Conservation (phyloP, 257 asterid genomes). For the Scutellaria baicalensis region DNA sequence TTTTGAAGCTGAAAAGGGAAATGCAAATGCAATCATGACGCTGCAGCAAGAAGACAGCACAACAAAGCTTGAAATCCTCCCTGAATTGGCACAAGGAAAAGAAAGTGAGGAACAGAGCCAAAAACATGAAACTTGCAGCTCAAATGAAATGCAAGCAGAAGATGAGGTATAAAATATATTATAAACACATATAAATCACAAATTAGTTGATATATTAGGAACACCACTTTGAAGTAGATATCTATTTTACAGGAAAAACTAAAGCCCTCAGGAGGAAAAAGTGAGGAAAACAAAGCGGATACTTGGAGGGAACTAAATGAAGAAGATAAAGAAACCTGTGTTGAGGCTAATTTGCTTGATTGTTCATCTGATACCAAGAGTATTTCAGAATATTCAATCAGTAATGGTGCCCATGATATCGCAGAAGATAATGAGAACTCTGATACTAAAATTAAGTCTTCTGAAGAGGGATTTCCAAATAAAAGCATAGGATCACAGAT, state of each 20-base stretch:
- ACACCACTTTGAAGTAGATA: not conserved
- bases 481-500: slow-evolving; percentile 2
- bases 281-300: slow-evolving; percentile 17
- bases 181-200: not conserved
- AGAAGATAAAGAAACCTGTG: slow-evolving; percentile 4
- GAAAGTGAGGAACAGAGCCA: slow-evolving; percentile 23
- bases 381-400: slow-evolving; percentile 5
- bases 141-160: slow-evolving; percentile 13
- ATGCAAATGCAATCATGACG: not conserved
- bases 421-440: slow-evolving; percentile 5
- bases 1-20: slow-evolving; percentile 7
- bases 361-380: slow-evolving; percentile 10
- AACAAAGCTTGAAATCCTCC: slow-evolving; percentile 5
- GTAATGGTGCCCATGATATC: slow-evolving; percentile 4
- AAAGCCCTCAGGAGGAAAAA: slow-evolving; percentile 9
- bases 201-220: not conserved
- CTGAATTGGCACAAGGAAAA: slow-evolving; percentile 11
- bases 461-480: slow-evolving; percentile 8
- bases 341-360: slow-evolving; percentile 17
- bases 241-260: slow-evolving; percentile 28
- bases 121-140: slow-evolving; percentile 17
- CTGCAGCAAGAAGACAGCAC: slow-evolving; percentile 13
- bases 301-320: slow-evolving; percentile 3
- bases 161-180: slow-evolving; percentile 26
- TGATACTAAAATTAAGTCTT: not conserved